Conservation (phyloP, 805 yeast genomes). For the Hermanozyma aechmeae region DNA sequence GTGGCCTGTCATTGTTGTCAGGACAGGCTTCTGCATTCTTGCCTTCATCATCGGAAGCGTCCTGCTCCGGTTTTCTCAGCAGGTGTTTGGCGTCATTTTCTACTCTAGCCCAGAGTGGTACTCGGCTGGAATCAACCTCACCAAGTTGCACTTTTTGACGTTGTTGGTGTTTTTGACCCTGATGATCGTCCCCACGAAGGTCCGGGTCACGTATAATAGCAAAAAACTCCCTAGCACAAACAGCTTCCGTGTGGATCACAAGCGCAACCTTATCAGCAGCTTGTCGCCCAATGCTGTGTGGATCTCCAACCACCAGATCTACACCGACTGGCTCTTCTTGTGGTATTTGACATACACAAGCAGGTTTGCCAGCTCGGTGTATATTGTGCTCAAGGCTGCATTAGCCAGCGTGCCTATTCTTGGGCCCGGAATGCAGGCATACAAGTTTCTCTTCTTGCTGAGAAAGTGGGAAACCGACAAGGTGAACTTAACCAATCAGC, state of each 20-base stretch:
- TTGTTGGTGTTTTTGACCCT: conserved; percentile 43
- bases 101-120: conserved; percentile 19
- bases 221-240: conserved; percentile 25
- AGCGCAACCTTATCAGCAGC: conserved; percentile 9
- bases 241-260: conserved; percentile 8
- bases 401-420: conserved; percentile 67
- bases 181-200: conserved; percentile 41
- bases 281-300: conserved; percentile 48
- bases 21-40: conserved; percentile 14
- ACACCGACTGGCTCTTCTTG: conserved; percentile 84
- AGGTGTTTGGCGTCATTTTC: conserved; percentile 23
- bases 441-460: conserved; percentile 67
- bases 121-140: conserved; percentile 37
- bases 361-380: conserved; percentile 51
- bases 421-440: conserved; percentile 81
- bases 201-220: conserved; percentile 42
- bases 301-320: conserved; percentile 89
- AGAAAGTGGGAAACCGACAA: conserved; percentile 84
- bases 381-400: conserved; percentile 63
- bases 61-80: conserved; percentile 40
- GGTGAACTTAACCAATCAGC: conserved; percentile 42
- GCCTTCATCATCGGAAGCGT: conserved; percentile 19
- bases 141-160: conserved; percentile 51
- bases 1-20: conserved; percentile 12
- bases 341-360: conserved; percentile 82